Base-by-base conservation (phyloP, 768 basidiomycete genomes). In the Amanita molliuscula region DNA sequence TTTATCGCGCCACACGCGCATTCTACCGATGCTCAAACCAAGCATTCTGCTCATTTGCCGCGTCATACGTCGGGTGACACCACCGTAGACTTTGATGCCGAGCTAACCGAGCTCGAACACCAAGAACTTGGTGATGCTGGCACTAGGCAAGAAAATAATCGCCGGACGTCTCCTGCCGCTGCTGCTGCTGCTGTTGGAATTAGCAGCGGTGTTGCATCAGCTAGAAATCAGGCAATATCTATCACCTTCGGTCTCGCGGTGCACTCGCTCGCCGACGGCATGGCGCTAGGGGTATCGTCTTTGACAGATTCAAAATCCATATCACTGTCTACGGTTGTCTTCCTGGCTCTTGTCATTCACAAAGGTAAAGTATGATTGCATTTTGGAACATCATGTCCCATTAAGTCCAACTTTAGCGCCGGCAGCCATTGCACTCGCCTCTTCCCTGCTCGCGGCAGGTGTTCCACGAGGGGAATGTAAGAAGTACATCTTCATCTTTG, bases 201-300 rank as follows among this genome's bases (percentile, higher is more conserved):
- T 20, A 44, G 55, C 3, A 15, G 45, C 25, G 46, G 48, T 3
- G 43, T 41, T 53, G 31, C 54, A 35, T 49, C 54, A 37, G 58
- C 62, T 23, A 65, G 61, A 56, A 62, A 64, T 31, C 68, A 68
- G 13, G 82, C 82, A 7, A 78, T 83, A 45, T 74, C 92, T 33
- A 73, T 94, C 33, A 89, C 92, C 0, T 65, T 97, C 7, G 96
- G 94, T 1, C 70, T 98, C 40, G 75, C 90, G 21, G 77, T 92
- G 21, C 95, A 99, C 60, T 88, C 82, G 1, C 72, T 93, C 43
- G 88, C 92, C 0, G 96, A 99, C 64, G 94, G 96, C 3, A 81
- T 96, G 51, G 91, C 90, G 2, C 70, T 98, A 34, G 96, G 95
- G 20, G 85, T 92, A 16, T 84, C 87, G 2, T 74, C 77, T 10